Evolutionary conservation across 176 grass and related monocot species (phyloP), one percentile per base, ranked within the genome.

Genomic region (Thinopyrum elongatum): DNA sequence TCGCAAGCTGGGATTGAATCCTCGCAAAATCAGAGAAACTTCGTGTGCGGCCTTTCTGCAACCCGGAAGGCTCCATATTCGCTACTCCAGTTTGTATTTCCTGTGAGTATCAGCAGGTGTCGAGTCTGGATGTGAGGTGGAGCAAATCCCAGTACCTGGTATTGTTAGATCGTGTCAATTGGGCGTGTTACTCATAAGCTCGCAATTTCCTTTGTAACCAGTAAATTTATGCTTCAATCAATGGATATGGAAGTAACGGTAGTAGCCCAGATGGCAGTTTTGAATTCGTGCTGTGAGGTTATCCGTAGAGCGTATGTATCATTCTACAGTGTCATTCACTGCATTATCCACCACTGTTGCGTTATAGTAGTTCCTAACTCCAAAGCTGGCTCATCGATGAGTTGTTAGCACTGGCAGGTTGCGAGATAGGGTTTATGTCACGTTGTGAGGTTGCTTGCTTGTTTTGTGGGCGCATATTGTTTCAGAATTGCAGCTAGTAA

Each of bases 351-450:
- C 55, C 55, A 58, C 19, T 22, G 55, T 58, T 22, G 55, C 19
- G 55, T 58, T 57, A 57, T 57, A 13, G 30, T 31, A 46, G 53
- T 58, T 58, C 55, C 55, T 58, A 58, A 58, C 55, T 58, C 55
- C 19, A 58, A 58, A 58, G 55, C 55, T 58, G 55, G 55, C 19
- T 58, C 19, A 70, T 70, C 6, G 29, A 39, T 57, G 42, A 69
- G 15, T 47, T 82, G 47, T 82, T 70, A 17, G 46, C 6, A 28
- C 6, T 23, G 9, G 39, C 62, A 51, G 17, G 10, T 70, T 38
- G 30, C 7, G 2, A 9, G 55, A 58, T 58, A 58, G 55, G 83
- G 60, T 85, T 91, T 38, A 67, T 4, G 57, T 65, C 70, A 68
- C 0, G 49, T 9, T 29, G 29, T 5, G 10, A 25, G 62, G 6